phyloP scores from a whole-genome alignment of 2,329 filamentous ascomycete genomes.

The Blumeria hordei region DNA sequence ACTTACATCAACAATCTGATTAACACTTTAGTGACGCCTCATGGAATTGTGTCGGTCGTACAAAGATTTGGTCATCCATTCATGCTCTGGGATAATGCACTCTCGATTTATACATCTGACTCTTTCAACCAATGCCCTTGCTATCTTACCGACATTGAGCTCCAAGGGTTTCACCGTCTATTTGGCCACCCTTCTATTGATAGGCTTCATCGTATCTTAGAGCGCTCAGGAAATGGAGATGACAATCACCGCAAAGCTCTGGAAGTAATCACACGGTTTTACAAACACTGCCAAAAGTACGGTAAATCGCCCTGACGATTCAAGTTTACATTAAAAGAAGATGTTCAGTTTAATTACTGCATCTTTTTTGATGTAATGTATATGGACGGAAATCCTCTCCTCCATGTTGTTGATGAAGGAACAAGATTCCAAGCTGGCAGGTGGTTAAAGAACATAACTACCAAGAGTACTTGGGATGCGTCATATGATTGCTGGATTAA shows the following conservation, averaged over 20 bases:
- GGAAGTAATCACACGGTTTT: neutral
- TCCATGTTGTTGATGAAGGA: slow-evolving; percentile 2
- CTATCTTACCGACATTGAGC: neutral
- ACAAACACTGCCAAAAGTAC: neutral
- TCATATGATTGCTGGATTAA: slow-evolving; percentile 2
- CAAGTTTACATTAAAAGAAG: neutral
- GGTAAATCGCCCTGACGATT: neutral
- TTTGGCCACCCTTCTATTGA: neutral
- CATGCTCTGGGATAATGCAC: neutral
- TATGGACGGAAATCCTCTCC: neutral
- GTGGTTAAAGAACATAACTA: neutral
- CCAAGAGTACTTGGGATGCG: slow-evolving; percentile 1
- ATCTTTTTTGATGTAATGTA: slow-evolving; percentile 1
- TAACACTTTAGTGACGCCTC: neutral
- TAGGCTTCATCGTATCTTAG: neutral
- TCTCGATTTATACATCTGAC: neutral
- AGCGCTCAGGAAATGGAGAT: neutral
- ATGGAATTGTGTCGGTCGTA: neutral
- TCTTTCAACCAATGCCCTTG: neutral
- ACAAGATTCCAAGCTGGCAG: slow-evolving; percentile 2
- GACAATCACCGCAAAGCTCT: neutral
- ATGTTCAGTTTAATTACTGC: slow-evolving; percentile 2
- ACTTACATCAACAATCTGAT: neutral
- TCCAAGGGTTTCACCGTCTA: neutral
- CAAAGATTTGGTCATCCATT: neutral